phyloP scores from a whole-genome alignment of 2,329 filamentous ascomycete species.

The Sclerotinia glacialis region DNA sequence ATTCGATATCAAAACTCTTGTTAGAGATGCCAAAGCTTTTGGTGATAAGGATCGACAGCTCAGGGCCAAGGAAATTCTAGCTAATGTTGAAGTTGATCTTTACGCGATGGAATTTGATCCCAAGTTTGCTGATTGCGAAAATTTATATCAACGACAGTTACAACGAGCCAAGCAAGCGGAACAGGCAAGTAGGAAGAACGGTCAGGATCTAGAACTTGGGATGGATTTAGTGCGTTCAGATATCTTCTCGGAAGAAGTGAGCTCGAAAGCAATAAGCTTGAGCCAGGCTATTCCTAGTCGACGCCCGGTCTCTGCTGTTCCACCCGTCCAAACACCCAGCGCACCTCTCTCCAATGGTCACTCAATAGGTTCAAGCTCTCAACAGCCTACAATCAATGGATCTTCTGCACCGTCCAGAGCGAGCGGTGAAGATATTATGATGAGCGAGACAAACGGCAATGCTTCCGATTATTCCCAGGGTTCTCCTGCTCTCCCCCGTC shows the following conservation, averaged over 20 bases:
- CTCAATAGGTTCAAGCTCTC: slow-evolving; percentile 41
- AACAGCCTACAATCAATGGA: slow-evolving; percentile 53
- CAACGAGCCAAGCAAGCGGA: slow-evolving; percentile 60
- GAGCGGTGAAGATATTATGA: slow-evolving; percentile 55
- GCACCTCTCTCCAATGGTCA: slow-evolving; percentile 57
- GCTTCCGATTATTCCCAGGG: slow-evolving; percentile 43
- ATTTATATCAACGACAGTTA: slow-evolving; percentile 70
- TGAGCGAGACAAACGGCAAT: slow-evolving; percentile 54
- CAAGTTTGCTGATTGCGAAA: slow-evolving; percentile 73
- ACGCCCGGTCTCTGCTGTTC: slow-evolving; percentile 32
- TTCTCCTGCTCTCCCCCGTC: slow-evolving; percentile 47
- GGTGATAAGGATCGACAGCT: slow-evolving; percentile 81
- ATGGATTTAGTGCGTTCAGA: slow-evolving; percentile 48
- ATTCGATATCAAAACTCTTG: slow-evolving; percentile 78
- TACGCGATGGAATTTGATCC: slow-evolving; percentile 69
- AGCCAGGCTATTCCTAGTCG: slow-evolving; percentile 62
- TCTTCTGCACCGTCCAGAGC: slow-evolving; percentile 46
- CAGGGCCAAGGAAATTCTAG: slow-evolving; percentile 85
- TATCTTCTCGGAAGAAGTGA: slow-evolving; percentile 39
- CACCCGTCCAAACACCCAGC: slow-evolving; percentile 48
- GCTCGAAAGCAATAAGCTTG: slow-evolving; percentile 53
- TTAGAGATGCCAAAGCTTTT: slow-evolving; percentile 77
- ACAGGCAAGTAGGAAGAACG: slow-evolving; percentile 53
- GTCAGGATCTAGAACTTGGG: slow-evolving; percentile 23
- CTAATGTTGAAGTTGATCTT: slow-evolving; percentile 94